Evolutionary conservation across 257 asterid genomes (phyloP), one percentile per base, ranked within the genome.

Genomic region (Petunia axillaris): DNA sequence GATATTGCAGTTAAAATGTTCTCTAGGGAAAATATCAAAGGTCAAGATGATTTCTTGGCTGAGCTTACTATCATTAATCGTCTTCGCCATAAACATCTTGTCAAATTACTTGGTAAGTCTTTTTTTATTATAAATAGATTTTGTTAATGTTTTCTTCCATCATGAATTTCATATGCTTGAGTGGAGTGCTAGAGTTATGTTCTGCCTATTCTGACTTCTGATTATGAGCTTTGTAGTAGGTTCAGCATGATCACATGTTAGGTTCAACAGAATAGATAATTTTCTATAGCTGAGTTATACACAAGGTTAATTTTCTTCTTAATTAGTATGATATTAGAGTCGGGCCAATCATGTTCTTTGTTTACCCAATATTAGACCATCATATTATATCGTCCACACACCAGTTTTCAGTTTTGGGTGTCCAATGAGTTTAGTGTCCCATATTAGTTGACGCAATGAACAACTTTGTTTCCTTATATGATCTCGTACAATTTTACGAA

Each of bases 11-110:
- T 95, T 13, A 95, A 95, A 86, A 83, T 93, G 73, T 91, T 95
- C 65, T 85, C 93, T 46, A 92, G 97, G 84, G 99, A 90, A 62
- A 95, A 87, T 16, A 82, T 92, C 59, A 77, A 95, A 84, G 97
- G 99, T 1, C 91, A 91, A 55, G 97, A 89, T 74, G 99, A 95
- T 87, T 93, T 93, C 90, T 82, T 93, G 88, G 93, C 98, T 70
- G 97, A 95, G 84, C 99, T 95, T 64, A 91, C 97, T 6, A 92
- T 95, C 43, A 95, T 95, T 64, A 93, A 93, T 50, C 95, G 98
- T 37, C 97, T 95, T 41, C 89, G 99, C 37, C 99, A 95, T 70
- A 90, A 90, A 64, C 94, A 93, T 86, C 97, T 95, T 37, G 99
- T 95, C 68, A 86, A 84, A 81, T 87, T 95, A 76, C 97, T 95